Base-by-base conservation (phyloP, 768 basidiomycete species). In the Termitomyces sp. region DNA sequence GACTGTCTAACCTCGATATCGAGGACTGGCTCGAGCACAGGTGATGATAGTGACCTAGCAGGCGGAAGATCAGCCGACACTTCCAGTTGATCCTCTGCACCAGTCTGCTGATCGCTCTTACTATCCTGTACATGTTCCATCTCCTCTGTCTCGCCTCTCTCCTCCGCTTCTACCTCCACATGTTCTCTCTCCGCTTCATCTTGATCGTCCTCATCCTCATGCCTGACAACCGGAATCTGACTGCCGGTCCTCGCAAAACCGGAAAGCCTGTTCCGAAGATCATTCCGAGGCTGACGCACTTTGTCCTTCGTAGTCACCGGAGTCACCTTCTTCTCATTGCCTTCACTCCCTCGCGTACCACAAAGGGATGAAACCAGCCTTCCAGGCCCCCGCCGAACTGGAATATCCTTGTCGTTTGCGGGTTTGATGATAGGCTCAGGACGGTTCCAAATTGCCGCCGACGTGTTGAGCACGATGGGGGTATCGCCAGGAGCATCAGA, bases 241-340 rank as follows among this genome's bases (percentile, higher is more conserved):
- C 77, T 80, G 43, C 84, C 85, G 40, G 69, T 69, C 64, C 84
- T 77, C 11, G 86, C 80, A 73, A 86, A 91, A 11, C 73, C 79
- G 48, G 73, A 78, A 60, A 92, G 67, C 55, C 71, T 79, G 55
- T 72, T 76, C 58, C 82, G 77, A 56, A 90, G 71, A 37, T 69
- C 75, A 61, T 73, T 69, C n/a, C 55, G 66, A 11, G 50, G 57
- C 31, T 47, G n/a, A 25, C 56, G 17, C 37, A 5, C 37, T 29
- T 56, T 43, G n/a, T 9, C 31, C 32, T 45, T 43, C 55, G 32
- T 17, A 29, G 8, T 50, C 32, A 9, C 17, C 6, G 15, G 14
- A 2, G 17, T 6, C 55, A 8, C 20, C 15, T 55, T 43, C 15
- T n/a, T 55, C 54, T 20, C 42, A 8, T 32, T n/a, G n/a, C 31